These are phyloP conservation scores for Auriscalpium vulgare DNA, from an alignment of 768 basidiomycete genomes.

Conservation along the genomic window DNA sequence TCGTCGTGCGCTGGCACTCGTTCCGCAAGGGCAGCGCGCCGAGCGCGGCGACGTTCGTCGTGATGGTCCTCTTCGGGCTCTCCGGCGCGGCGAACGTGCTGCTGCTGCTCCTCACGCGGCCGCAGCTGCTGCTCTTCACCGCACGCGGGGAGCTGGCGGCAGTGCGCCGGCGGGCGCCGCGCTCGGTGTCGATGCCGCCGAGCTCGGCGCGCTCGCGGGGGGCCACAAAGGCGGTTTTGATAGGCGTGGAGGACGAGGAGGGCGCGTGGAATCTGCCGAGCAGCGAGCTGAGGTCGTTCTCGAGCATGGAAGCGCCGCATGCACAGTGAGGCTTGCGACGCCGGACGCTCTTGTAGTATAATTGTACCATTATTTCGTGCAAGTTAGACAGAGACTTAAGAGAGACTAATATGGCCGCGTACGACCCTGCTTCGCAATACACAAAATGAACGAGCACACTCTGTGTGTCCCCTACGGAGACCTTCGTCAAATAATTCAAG, in stretches of 20 bases:
- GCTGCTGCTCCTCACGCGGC: conserved; percentile 29
- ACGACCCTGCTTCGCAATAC: too few species aligned
- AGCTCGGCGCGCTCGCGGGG: background rate
- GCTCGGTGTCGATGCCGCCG: background rate
- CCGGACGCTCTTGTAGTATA: too few species aligned
- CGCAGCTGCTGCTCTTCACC: conserved; percentile 26
- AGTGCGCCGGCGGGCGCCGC: background rate
- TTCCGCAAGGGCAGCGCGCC: conserved; percentile 21
- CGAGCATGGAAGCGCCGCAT: background rate
- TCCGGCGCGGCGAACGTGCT: conserved; percentile 34
- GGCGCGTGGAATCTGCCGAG: background rate
- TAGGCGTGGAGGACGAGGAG: background rate
- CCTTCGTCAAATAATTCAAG: too few species aligned
- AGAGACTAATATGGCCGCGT: too few species aligned
- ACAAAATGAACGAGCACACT: too few species aligned
- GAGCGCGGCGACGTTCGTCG: conserved; percentile 25
- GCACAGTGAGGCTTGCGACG: too few species aligned
- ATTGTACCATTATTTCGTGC: too few species aligned
- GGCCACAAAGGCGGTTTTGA: background rate
- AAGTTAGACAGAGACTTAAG: too few species aligned
- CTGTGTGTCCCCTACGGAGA: too few species aligned
- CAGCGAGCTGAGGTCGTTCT: background rate
- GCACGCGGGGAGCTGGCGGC: background rate
- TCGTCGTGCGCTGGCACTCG: conserved; percentile 33
- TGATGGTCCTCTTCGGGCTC: conserved; percentile 26